A percentile compares a stretch with the other conserved stretches of the same genome.
phyloP scores from a whole-genome alignment of 1,284 basidiomycete species.

The Moniliella sp. region DNA sequence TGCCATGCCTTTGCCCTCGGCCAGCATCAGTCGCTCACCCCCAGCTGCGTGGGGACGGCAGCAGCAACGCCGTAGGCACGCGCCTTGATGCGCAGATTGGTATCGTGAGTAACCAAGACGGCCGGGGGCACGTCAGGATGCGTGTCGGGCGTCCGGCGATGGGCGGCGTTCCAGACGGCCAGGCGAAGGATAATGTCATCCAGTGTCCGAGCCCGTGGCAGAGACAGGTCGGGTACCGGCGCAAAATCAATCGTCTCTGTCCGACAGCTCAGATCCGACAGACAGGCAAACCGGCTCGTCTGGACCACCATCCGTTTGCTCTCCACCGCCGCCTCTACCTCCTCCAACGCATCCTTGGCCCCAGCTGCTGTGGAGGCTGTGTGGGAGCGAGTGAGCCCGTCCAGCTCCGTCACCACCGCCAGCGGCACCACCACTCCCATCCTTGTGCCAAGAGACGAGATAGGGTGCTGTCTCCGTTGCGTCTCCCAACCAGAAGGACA shows the following conservation, averaged over 20 bases:
- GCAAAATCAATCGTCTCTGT: conserved; percentile 61
- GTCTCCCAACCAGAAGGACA: too few species aligned
- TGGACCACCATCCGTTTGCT: conserved; percentile 66
- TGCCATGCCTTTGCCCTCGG: too few species aligned
- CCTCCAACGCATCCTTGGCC: too few species aligned
- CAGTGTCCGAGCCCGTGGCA: conserved; percentile 57
- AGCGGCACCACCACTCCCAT: conserved; percentile 62
- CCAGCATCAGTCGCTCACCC: too few species aligned
- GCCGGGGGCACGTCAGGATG: conserved; percentile 51
- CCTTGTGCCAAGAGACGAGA: too few species aligned
- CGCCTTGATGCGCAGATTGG: conserved; percentile 43
- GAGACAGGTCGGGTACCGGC: too few species aligned
- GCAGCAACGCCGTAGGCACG: conserved; percentile 48
- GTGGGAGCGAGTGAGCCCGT: too few species aligned
- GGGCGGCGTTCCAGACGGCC: conserved; percentile 69
- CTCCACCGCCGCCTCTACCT: too few species aligned
- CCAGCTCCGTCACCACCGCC: conserved; percentile 73
- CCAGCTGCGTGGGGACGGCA: background rate
- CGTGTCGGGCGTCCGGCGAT: conserved; percentile 38
- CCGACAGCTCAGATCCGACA: conserved; percentile 58
- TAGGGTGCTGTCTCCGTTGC: too few species aligned
- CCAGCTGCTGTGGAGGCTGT: too few species aligned
- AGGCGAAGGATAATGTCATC: conserved; percentile 83
- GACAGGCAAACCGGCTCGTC: conserved; percentile 79
- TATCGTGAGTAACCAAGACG: conserved; percentile 67